Evolutionary conservation across 371 early-diverging fungal genomes (phyloP).

Genomic region (Gilbertella persicaria): DNA sequence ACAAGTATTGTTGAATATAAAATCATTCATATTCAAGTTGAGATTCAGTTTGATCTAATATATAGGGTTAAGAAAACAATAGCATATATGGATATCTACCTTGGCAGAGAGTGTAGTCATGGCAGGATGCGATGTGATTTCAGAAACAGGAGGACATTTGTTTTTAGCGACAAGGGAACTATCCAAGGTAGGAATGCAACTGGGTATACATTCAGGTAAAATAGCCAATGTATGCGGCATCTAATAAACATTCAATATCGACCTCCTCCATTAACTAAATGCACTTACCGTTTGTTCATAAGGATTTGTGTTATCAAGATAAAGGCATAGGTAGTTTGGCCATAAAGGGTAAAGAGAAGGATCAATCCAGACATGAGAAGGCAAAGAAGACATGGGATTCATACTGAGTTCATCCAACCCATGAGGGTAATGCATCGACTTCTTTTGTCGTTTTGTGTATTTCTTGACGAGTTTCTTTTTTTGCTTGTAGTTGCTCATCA

Average conservation of each 20-base stretch:
- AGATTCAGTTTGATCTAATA: conserved; percentile 36
- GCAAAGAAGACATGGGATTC: background rate
- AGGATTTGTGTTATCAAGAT: conserved; percentile 42
- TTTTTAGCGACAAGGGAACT: conserved; percentile 17
- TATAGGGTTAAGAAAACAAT: background rate
- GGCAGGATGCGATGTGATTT: conserved; percentile 14
- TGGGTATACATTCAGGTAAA: conserved; percentile 43
- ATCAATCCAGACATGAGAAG: conserved; percentile 15
- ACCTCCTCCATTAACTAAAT: too few species aligned
- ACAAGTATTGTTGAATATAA: conserved; percentile 48
- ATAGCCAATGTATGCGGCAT: conserved; percentile 44
- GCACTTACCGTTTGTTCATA: conserved; percentile 35
- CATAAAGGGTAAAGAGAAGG: conserved; percentile 30
- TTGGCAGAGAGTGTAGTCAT: conserved; percentile 26
- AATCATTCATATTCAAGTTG: conserved; percentile 42
- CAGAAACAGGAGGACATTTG: conserved; percentile 36
- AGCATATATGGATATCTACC: conserved; percentile 12
- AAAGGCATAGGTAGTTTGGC: conserved; percentile 54
- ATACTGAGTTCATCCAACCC: background rate
- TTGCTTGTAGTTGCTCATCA: background rate
- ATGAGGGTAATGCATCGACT: background rate
- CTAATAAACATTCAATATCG: too few species aligned
- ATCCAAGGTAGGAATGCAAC: conserved; percentile 31
- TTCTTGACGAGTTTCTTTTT: background rate
- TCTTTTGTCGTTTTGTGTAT: conserved; percentile 16